These are phyloP conservation scores for Talaromyces atroroseus DNA, from an alignment of 2,329 filamentous ascomycete genomes.

Conservation along the genomic window DNA sequence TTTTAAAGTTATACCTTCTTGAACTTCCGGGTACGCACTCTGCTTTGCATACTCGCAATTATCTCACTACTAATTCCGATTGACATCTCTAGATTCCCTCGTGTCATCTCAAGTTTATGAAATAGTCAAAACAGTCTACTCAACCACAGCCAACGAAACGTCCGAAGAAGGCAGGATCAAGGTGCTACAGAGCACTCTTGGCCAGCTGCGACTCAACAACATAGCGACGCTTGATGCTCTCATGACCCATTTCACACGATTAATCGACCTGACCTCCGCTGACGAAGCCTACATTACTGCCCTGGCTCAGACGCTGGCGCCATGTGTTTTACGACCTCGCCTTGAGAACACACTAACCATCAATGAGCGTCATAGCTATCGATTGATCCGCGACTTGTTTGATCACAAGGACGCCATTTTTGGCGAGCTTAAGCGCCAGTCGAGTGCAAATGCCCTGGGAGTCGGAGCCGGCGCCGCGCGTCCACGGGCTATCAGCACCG, in stretches of 20 bases:
- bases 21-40: slow-evolving; percentile 74
- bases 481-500: slow-evolving; percentile 82
- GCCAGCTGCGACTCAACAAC: slow-evolving; percentile 89
- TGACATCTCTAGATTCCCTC: slow-evolving; percentile 66
- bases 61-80: slow-evolving; percentile 7
- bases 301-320: slow-evolving; percentile 69
- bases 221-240: slow-evolving; percentile 98
- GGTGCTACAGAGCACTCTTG: slow-evolving; percentile 90
- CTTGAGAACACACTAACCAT: slow-evolving; percentile 85
- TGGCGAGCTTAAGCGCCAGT: slow-evolving; percentile 79
- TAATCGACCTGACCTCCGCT: slow-evolving; percentile 94
- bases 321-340: slow-evolving; percentile 82
- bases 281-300: slow-evolving; percentile 77
- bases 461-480: slow-evolving; percentile 52
- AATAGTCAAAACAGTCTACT: slow-evolving; percentile 96
- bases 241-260: slow-evolving; percentile 94
- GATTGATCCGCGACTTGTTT: slow-evolving; percentile 86
- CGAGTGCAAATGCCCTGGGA: slow-evolving; percentile 40
- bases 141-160: slow-evolving; percentile 68
- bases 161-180: slow-evolving; percentile 75
- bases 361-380: slow-evolving; percentile 89
- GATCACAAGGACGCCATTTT: slow-evolving; percentile 94
- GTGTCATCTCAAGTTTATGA: slow-evolving; percentile 98
- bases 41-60: background rate
- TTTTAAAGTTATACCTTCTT: slow-evolving; percentile 88